Conservation (phyloP, 768 basidiomycete species). For the Boletus tylopilopsis region DNA sequence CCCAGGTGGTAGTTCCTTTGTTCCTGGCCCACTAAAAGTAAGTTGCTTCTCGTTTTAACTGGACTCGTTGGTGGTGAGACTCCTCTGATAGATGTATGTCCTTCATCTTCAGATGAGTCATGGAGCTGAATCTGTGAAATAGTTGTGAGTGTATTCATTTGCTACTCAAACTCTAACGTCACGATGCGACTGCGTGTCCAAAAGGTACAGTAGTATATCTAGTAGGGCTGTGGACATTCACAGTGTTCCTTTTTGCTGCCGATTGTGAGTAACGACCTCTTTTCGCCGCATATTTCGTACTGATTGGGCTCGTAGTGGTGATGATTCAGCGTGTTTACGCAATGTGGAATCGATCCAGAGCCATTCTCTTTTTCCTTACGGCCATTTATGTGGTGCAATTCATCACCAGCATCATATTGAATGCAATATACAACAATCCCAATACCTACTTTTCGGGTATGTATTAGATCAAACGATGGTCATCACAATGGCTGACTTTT, state of each 20-base stretch:
- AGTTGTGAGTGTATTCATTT: constrained; percentile 10
- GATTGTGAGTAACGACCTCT: constrained; percentile 6
- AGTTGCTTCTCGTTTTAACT: neutral
- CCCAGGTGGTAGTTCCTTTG: constrained; percentile 6
- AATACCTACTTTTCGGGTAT: neutral
- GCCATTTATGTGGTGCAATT: neutral
- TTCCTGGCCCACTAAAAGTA: constrained; percentile 7
- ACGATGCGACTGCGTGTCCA: neutral
- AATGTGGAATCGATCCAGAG: constrained; percentile 8
- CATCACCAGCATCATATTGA: neutral
- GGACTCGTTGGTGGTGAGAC: neutral
- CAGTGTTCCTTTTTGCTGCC: neutral
- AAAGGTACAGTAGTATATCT: constrained; percentile 4
- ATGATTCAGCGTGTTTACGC: constrained; percentile 16
- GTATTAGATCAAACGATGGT: too few species aligned
- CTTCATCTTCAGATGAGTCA: neutral
- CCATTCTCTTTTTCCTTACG: constrained; percentile 1
- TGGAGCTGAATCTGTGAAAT: neutral
- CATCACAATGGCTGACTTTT: too few species aligned
- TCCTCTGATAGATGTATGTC: constrained; percentile 2
- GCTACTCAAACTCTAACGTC: too few species aligned
- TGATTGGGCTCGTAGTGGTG: constrained; percentile 2
- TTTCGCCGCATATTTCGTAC: fast-evolving
- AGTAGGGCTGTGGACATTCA: neutral
- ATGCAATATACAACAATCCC: neutral